Evolutionary conservation across 2,329 filamentous ascomycete species (phyloP), one percentile per base, ranked within the genome.

Genomic region (Exophiala sp.): DNA sequence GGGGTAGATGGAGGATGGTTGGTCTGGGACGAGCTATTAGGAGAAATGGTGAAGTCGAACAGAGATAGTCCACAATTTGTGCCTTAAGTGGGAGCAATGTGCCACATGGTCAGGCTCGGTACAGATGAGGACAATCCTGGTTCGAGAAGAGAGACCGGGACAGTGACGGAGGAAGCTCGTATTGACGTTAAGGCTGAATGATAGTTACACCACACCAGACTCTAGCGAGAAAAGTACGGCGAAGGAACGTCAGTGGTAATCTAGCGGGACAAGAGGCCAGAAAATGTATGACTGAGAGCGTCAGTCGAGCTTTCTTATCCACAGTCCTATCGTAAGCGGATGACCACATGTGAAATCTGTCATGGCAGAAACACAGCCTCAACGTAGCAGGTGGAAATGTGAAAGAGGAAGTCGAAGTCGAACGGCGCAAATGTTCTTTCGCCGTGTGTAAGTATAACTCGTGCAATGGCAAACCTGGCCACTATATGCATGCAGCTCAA

Each of bases 121-220:
- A 29, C 24, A 24, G n/a, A 43, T 3, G 20, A 38, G 14, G 41
- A 9, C 29, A 24, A 29, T 4, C 14, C n/a, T 51, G 29, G 39
- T 55, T 32, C 32, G 44, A 49, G 33, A 54, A 57, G 21, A 12
- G 16, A 39, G n/a, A 11, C 34, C 16, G 33, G 32, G 49, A 44
- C 45, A 24, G 24, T n/a, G 39, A 24, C 32, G 50, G 40, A 47
- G 40, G 24, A 40, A 24, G 24, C 44, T 55, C 48, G 54, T 55
- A 57, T 60, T 57, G 52, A 60, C 43, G 35, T 33, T 47, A 57
- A 57, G 57, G 57, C 57, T 60, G 57, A 56, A 50, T 12, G 33
- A 44, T 24, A 50, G 42, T 48, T 35, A 39, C 38, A 14, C 48
- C 52, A 47, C 57, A 54, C 57, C 47, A 32, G 24, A 48, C 8